Evolutionary conservation across 2,329 filamentous ascomycete species (phyloP).

Genomic region (Myrmaecium sp.): DNA sequence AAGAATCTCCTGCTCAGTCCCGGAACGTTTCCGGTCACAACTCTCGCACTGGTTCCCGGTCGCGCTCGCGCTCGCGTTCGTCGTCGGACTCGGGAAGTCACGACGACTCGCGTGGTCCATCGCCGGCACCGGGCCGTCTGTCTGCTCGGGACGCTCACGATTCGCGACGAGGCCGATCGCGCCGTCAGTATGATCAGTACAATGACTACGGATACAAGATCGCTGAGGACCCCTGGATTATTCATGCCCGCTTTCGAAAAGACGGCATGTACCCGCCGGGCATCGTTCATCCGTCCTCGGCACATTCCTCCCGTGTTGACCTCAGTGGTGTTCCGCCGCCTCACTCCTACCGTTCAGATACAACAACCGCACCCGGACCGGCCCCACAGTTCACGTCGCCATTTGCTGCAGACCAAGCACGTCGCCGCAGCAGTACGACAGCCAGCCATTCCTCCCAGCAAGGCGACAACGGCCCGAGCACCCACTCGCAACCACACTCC

Average conservation of each 20-base stretch:
- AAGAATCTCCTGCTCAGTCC: constrained; percentile 4
- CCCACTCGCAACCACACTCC: not conserved
- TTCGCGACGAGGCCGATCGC: constrained; percentile 16
- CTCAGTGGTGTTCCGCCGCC: constrained; percentile 23
- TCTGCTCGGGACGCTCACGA: not conserved
- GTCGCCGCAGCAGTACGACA: constrained; percentile 2
- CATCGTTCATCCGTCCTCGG: constrained; percentile 30
- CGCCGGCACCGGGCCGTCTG: not conserved
- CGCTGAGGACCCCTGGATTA: constrained; percentile 91
- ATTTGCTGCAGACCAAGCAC: not conserved
- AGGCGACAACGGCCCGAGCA: constrained; percentile 2
- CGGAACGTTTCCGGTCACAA: constrained; percentile 15
- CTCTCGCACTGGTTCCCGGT: constrained; percentile 5
- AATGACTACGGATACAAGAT: constrained; percentile 55
- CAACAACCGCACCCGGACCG: not conserved
- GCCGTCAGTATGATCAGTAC: constrained; percentile 25
- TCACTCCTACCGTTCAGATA: constrained; percentile 8
- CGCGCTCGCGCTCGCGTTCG: constrained; percentile 2
- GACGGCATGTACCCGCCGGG: constrained; percentile 49
- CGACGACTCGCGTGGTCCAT: not conserved
- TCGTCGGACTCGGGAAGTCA: constrained; percentile 3
- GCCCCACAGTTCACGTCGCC: not conserved
- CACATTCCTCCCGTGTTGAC: constrained; percentile 31
- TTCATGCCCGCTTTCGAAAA: constrained; percentile 76
- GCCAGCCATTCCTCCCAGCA: constrained; percentile 1